Percentiles rank a stretch among this genome's conserved stretches.
Conservation (phyloP, 108 stramenopile species). For the Mediolabrus comicus region DNA sequence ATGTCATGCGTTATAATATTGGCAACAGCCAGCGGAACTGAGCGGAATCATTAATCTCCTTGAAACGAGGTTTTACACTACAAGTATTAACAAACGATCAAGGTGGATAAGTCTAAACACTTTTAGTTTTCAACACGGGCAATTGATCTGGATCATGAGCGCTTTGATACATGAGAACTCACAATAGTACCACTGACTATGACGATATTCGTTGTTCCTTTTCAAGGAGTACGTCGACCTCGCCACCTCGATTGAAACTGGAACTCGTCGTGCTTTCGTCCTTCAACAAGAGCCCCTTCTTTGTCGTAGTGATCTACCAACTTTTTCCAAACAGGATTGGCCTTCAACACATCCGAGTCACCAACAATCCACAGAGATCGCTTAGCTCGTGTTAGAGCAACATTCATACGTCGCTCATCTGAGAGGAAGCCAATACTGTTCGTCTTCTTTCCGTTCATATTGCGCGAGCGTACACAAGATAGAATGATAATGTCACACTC, state of each 20-base stretch:
- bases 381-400: conserved; percentile 62
- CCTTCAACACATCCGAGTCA: conserved; percentile 35
- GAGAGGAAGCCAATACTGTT: conserved; percentile 50
- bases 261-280: not conserved
- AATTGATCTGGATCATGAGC: too few relatives aligned
- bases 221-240: too few relatives aligned
- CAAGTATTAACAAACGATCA: too few relatives aligned
- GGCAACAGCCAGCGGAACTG: too few relatives aligned
- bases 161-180: too few relatives aligned
- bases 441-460: conserved; percentile 15
- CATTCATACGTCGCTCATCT: conserved; percentile 57
- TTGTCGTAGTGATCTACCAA: conserved; percentile 24
- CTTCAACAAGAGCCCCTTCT: not conserved
- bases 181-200: too few relatives aligned
- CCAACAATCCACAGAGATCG: conserved; percentile 55
- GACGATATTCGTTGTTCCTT: too few relatives aligned
- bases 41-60: too few relatives aligned
- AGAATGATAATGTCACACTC: conserved; percentile 50
- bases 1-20: too few relatives aligned
- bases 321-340: conserved; percentile 28
- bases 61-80: too few relatives aligned
- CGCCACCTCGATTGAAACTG: not conserved
- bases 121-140: too few relatives aligned
- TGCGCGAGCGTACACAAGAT: conserved; percentile 47
- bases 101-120: too few relatives aligned